A percentile compares a stretch with the other conserved stretches of the same genome.
Evolutionary conservation across 1,139 yeast species (phyloP).

Genomic region (Geotrichum phurueaensis): DNA sequence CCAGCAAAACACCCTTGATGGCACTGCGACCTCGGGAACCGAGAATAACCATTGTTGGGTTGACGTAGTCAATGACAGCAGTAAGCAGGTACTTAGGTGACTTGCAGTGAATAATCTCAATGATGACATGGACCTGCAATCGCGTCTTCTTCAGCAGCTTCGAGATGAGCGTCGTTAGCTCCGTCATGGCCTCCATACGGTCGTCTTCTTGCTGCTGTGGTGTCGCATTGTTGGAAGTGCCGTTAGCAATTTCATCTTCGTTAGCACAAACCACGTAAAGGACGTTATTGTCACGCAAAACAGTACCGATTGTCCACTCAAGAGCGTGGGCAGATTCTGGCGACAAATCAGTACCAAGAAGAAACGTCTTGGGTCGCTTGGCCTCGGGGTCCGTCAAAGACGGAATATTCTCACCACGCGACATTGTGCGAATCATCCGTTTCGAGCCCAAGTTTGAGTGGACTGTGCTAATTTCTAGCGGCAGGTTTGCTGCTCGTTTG

Average conservation of each 20-base stretch:
- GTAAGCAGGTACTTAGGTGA: constrained; percentile 80
- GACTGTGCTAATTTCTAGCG: constrained; percentile 55
- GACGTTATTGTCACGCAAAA: constrained; percentile 77
- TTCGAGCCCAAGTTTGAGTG: constrained; percentile 49
- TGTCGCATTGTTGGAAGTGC: constrained; percentile 17
- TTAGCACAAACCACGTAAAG: constrained; percentile 72
- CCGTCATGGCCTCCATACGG: constrained; percentile 53
- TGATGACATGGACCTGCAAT: constrained; percentile 67
- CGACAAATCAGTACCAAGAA: constrained; percentile 74
- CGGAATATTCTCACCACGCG: constrained; percentile 58
- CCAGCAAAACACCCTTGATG: constrained; percentile 67
- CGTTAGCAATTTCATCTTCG: constrained; percentile 51
- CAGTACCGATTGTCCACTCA: constrained; percentile 87
- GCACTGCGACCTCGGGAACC: constrained; percentile 77
- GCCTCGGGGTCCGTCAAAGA: constrained; percentile 45
- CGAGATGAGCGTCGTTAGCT: constrained; percentile 54
- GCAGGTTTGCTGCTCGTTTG: constrained; percentile 55
- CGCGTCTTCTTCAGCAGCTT: constrained; percentile 63
- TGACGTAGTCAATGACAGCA: constrained; percentile 74
- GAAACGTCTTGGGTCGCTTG: constrained; percentile 58
- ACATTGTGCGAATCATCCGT: constrained; percentile 59
- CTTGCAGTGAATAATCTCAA: constrained; percentile 77
- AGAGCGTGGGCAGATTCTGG: constrained; percentile 82
- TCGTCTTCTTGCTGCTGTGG: constrained; percentile 41
- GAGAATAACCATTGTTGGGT: constrained; percentile 77